A percentile compares a stretch with the other conserved stretches of the same genome.
Evolutionary conservation across 257 asterid genomes (phyloP).

Genomic region (Solanum paucissectum): DNA sequence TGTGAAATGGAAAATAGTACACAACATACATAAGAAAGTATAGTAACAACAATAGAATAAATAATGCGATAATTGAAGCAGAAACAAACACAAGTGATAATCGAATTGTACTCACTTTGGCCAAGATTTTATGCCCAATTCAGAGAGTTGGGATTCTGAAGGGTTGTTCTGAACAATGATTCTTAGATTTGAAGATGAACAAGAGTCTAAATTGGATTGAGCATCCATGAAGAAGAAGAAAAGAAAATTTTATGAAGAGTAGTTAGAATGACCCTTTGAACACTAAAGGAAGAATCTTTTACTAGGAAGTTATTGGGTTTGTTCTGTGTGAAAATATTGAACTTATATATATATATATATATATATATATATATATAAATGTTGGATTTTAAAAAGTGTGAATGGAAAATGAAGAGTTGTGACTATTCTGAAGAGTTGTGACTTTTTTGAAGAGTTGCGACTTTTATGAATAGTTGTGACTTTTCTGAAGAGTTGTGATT

Average conservation of each 20-base stretch:
- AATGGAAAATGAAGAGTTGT: no score
- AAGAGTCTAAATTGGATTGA: conserved; percentile 20
- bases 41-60: not conserved
- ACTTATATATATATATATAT: not conserved
- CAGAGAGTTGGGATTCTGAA: conserved; percentile 50
- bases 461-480: no score
- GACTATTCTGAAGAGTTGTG: no score
- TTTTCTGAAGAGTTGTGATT: fast-evolving
- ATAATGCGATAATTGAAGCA: not conserved
- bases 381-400: not conserved
- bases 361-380: no score
- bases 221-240: conserved; percentile 14
- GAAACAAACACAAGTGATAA: not conserved
- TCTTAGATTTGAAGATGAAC: conserved; percentile 31
- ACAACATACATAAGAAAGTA: not conserved
- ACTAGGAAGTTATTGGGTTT: not conserved
- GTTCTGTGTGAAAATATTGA: no score
- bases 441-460: no score
- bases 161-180: conserved; percentile 66
- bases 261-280: not conserved
- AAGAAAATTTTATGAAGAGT: not conserved
- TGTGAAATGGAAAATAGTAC: not conserved
- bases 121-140: conserved; percentile 86
- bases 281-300: not conserved
- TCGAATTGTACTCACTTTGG: conserved; percentile 56